Evolutionary conservation across 179 eudicot genomes (phyloP).

Genomic region (Silene coronaria): DNA sequence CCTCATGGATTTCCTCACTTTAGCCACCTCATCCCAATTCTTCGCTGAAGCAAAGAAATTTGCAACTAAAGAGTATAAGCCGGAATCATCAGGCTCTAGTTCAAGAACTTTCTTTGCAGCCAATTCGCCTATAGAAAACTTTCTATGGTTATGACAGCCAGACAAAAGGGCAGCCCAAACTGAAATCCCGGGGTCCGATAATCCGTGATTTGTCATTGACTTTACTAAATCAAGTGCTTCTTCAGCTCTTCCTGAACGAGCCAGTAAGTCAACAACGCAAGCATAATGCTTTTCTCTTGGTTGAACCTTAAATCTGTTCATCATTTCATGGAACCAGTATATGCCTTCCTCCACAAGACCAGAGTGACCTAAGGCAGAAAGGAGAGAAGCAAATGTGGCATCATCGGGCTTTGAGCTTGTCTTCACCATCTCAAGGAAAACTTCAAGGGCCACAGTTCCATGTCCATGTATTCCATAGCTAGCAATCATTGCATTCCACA

Average conservation of each 20-base stretch:
- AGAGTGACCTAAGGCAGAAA: conserved; percentile 73
- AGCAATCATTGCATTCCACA: conserved; percentile 66
- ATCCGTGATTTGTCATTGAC: conserved; percentile 30
- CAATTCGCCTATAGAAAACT: conserved; percentile 48
- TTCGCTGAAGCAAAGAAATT: conserved; percentile 61
- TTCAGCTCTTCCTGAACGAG: conserved; percentile 64
- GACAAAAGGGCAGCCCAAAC: conserved; percentile 72
- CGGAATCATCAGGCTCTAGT: conserved; percentile 54
- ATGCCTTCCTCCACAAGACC: conserved; percentile 69
- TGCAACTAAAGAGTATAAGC: conserved; percentile 51
- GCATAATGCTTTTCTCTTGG: conserved; percentile 72
- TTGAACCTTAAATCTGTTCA: conserved; percentile 38
- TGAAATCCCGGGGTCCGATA: conserved; percentile 41
- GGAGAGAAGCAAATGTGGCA: conserved; percentile 72
- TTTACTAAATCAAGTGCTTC: conserved; percentile 49
- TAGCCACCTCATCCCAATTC: conserved; percentile 63
- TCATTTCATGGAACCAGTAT: conserved; percentile 63
- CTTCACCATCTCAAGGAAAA: conserved; percentile 49
- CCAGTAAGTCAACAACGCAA: conserved; percentile 65
- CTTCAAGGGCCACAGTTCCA: conserved; percentile 53
- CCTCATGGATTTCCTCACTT: conserved; percentile 53
- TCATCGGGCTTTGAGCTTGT: conserved; percentile 45
- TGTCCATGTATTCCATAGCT: conserved; percentile 73
- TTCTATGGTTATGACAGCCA: conserved; percentile 60
- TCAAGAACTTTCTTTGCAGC: conserved; percentile 58